Percentiles rank a stretch among this genome's conserved stretches.
Evolutionary conservation across 2,329 filamentous ascomycete genomes (phyloP).

Genomic region (Alternaria sp.): DNA sequence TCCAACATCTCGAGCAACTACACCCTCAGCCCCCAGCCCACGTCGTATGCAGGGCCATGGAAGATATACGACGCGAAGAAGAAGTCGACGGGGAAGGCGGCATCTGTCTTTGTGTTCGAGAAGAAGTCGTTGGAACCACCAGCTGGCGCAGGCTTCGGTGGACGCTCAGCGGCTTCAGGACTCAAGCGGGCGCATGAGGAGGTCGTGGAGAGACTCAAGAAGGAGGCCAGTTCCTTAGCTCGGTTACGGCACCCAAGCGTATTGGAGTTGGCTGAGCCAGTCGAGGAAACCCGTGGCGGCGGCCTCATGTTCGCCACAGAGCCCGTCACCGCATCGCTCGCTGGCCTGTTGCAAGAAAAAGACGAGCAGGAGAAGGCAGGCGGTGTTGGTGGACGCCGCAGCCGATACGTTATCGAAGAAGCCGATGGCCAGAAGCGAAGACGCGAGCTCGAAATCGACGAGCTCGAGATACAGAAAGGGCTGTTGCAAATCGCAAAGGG

Average conservation of each 20-base stretch:
- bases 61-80: slow-evolving; percentile 98
- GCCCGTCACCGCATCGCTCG: slow-evolving; percentile 85
- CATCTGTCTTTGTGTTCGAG: slow-evolving; percentile 94
- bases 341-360: slow-evolving; percentile 82
- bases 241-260: slow-evolving; percentile 89
- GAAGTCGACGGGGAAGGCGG: slow-evolving; percentile 87
- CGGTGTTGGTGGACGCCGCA: slow-evolving; percentile 72
- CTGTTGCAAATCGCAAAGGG: slow-evolving; percentile 92
- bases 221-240: slow-evolving; percentile 87
- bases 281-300: slow-evolving; percentile 90
- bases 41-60: slow-evolving; percentile 89
- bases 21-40: slow-evolving; percentile 74
- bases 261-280: slow-evolving; percentile 89
- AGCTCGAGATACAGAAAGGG: slow-evolving; percentile 97
- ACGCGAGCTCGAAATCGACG: slow-evolving; percentile 90
- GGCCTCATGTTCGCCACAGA: slow-evolving; percentile 97
- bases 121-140: slow-evolving; percentile 80
- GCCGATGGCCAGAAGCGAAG: slow-evolving; percentile 72
- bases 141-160: slow-evolving; percentile 62
- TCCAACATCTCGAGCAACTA: slow-evolving; percentile 96
- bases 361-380: slow-evolving; percentile 80
- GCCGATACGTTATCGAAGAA: slow-evolving; percentile 82
- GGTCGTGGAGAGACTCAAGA: slow-evolving; percentile 87
- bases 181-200: slow-evolving; percentile 86
- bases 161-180: slow-evolving; percentile 65